phyloP scores from a whole-genome alignment of 176 grass and related monocot species.

The Zoysia japonica region DNA sequence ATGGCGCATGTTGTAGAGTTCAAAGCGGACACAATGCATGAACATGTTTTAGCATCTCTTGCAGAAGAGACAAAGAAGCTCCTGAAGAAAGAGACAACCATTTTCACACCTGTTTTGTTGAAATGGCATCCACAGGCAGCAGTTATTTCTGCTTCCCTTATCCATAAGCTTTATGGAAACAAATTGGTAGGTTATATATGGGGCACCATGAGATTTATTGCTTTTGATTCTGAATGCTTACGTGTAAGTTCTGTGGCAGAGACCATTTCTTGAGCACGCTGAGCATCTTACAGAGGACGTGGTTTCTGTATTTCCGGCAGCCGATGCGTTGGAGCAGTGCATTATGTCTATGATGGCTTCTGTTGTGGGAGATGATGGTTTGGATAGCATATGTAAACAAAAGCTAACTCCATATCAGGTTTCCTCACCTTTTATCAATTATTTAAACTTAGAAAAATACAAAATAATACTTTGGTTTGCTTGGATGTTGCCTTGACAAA shows the following conservation, averaged over 20 bases:
- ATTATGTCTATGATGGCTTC: conserved; percentile 83
- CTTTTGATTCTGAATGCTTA: conserved; percentile 33
- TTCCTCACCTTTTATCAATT: conserved; percentile 28
- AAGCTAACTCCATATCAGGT: conserved; percentile 85
- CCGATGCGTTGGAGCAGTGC: conserved; percentile 80
- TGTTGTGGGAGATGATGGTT: conserved; percentile 72
- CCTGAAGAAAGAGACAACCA: conserved; percentile 83
- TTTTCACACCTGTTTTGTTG: conserved; percentile 76
- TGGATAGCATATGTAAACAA: conserved; percentile 72
- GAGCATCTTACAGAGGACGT: conserved; percentile 98
- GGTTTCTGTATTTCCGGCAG: conserved; percentile 86
- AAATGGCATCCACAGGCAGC: conserved; percentile 85
- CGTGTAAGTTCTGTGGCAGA: conserved; percentile 50
- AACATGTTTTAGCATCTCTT: conserved; percentile 84
- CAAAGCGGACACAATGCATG: conserved; percentile 63
- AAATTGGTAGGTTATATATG: conserved; percentile 70
- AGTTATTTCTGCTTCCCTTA: conserved; percentile 86
- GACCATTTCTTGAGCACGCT: conserved; percentile 84
- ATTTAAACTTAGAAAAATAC: conserved; percentile 2
- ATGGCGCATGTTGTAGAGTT: conserved; percentile 76
- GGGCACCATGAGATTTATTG: conserved; percentile 13
- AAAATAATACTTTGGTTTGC: background rate
- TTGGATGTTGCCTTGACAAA: conserved; percentile 32
- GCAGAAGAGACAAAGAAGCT: conserved; percentile 86
- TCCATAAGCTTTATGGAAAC: conserved; percentile 95